phyloP scores from a whole-genome alignment of 805 yeast genomes.

The Ogataea populi-albae region DNA sequence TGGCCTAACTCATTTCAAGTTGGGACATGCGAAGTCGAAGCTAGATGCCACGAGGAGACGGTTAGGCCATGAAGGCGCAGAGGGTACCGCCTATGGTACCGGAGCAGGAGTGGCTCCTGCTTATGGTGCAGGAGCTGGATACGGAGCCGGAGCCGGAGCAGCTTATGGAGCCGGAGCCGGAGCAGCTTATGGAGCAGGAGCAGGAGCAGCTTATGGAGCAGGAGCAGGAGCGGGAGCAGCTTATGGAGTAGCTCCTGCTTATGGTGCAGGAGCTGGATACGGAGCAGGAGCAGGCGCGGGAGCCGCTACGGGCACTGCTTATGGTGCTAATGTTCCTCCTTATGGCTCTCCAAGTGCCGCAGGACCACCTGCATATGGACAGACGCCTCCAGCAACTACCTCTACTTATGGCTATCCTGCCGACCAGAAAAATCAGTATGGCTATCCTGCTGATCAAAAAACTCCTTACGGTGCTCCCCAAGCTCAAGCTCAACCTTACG shows the following conservation, averaged over 20 bases:
- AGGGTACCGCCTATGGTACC: no score
- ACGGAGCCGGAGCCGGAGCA: slow-evolving; percentile 34
- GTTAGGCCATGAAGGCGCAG: slow-evolving; percentile 48
- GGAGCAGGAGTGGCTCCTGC: slow-evolving; percentile 32
- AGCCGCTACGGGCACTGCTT: slow-evolving; percentile 27
- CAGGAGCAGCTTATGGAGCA: slow-evolving; percentile 19
- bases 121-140: slow-evolving; percentile 27
- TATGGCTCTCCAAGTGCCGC: no score
- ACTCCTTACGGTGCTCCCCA: slow-evolving; percentile 15
- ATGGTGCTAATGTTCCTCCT: slow-evolving; percentile 31
- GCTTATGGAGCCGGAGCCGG: slow-evolving; percentile 26
- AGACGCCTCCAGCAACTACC: slow-evolving; percentile 26
- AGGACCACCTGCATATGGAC: slow-evolving; percentile 38
- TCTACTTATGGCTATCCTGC: slow-evolving; percentile 24
- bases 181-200: slow-evolving; percentile 10
- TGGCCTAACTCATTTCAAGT: slow-evolving; percentile 85
- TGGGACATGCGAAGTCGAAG: slow-evolving; percentile 83
- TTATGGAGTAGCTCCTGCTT: slow-evolving; percentile 14
- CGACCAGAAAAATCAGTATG: slow-evolving; percentile 27
- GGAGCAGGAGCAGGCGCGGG: slow-evolving; percentile 35
- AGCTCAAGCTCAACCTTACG: slow-evolving; percentile 24
- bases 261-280: slow-evolving; percentile 22
- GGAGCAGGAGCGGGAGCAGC: slow-evolving; percentile 16
- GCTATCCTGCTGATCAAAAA: slow-evolving; percentile 23
- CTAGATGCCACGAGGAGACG: slow-evolving; percentile 80